A percentile compares a stretch with the other conserved stretches of the same genome.
Conservation (phyloP, 2,329 filamentous ascomycete genomes). For the Acarospora socialis region DNA sequence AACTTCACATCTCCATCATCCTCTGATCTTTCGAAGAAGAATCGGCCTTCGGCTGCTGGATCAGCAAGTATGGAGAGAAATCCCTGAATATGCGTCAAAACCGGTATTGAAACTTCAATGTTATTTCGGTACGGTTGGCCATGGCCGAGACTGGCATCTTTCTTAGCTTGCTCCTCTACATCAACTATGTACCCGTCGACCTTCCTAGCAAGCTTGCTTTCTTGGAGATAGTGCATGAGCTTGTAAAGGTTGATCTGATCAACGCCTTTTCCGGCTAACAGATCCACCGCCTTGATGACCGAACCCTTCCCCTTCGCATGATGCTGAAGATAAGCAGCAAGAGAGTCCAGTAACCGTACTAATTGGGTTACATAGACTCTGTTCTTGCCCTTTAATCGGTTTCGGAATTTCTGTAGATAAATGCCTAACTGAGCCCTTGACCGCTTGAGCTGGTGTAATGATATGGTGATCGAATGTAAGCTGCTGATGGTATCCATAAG, state of each 20-base stretch:
- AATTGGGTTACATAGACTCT: constrained; percentile 82
- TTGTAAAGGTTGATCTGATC: constrained; percentile 94
- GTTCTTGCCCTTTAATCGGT: constrained; percentile 78
- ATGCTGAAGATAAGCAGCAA: constrained; percentile 52
- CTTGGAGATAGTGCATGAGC: constrained; percentile 71
- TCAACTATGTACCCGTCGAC: constrained; percentile 75
- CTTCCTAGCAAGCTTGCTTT: constrained; percentile 86
- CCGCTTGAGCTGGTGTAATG: constrained; percentile 55
- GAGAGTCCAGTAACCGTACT: constrained; percentile 65
- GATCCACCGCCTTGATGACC: constrained; percentile 52
- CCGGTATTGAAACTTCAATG: constrained; percentile 30
- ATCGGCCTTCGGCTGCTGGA: constrained; percentile 52
- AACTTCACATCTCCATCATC: constrained; percentile 42
- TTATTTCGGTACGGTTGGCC: constrained; percentile 17
- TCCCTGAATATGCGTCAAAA: constrained; percentile 47
- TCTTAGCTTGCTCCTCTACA: constrained; percentile 32
- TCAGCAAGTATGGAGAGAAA: constrained; percentile 78
- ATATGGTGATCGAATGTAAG: constrained; percentile 69
- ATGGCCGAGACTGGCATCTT: constrained; percentile 17
- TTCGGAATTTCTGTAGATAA: constrained; percentile 80
- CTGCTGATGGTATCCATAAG: constrained; percentile 87
- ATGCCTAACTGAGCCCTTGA: constrained; percentile 62
- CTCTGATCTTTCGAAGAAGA: constrained; percentile 40
- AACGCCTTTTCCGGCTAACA: constrained; percentile 71
- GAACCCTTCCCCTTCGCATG: constrained; percentile 43